phyloP scores from a whole-genome alignment of 106 monocot genomes.

The Dendrobium huoshanense region DNA sequence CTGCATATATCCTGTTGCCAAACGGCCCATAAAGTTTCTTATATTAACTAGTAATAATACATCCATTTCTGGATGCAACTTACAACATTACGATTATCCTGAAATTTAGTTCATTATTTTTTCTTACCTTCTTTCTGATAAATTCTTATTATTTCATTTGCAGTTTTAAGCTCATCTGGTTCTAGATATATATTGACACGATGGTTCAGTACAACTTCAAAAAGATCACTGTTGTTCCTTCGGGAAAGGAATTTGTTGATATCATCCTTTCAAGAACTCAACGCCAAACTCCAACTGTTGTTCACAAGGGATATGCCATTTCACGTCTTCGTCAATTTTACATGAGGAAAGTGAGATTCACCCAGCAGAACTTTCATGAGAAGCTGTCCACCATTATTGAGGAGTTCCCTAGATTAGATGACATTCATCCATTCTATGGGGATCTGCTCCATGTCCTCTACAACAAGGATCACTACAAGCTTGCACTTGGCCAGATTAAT shows the following conservation, averaged over 20 bases:
- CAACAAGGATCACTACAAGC: conserved; percentile 98
- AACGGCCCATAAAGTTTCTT: no score
- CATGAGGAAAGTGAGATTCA: conserved; percentile 90
- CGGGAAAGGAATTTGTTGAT: conserved; percentile 81
- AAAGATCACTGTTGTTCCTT: conserved; percentile 85
- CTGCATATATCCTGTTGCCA: no score
- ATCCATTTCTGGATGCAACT: not conserved
- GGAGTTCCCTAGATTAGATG: conserved; percentile 85
- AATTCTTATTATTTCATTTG: not conserved
- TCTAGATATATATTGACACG: conserved; percentile 8
- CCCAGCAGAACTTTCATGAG: conserved; percentile 86
- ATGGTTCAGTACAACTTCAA: conserved; percentile 99
- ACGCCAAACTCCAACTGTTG: conserved; percentile 94
- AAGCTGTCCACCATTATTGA: conserved; percentile 84
- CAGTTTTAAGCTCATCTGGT: not conserved
- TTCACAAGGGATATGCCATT: conserved; percentile 94
- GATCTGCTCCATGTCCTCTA: conserved; percentile 90
- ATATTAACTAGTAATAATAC: not conserved
- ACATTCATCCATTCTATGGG: conserved; percentile 91
- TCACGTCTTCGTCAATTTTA: conserved; percentile 87
- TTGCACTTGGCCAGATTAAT: conserved; percentile 91
- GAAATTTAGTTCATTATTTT: not conserved
- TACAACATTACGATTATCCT: not conserved
- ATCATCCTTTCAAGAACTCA: conserved; percentile 96
- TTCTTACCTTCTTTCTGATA: not conserved